Evolutionary conservation across 2,329 filamentous ascomycete species (phyloP), one percentile per base, ranked within the genome.

Genomic region (Domatiomyces catenatus): DNA sequence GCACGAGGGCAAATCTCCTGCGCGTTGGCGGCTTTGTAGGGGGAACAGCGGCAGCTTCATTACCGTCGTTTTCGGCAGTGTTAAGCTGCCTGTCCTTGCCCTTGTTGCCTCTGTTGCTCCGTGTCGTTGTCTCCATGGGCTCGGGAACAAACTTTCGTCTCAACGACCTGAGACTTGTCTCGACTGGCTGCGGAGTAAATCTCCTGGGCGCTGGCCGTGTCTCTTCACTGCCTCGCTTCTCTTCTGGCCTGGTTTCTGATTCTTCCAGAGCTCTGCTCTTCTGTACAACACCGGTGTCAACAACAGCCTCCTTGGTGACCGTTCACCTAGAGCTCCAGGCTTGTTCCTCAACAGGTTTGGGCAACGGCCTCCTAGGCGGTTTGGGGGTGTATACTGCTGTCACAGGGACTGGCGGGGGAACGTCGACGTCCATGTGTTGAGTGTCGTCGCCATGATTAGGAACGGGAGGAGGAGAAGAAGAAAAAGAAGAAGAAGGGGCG

Each of bases 91-190:
- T 52, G 26, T 57, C 53, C 50, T 50, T 55, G 42, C 58, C 50
- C 48, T 58, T 55, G 50, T 53, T 55, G 48, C 44, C 36, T 48
- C 42, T 36, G 44, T 15, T 28, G 48, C 32, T 39, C 44, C 18
- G 17, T 10, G n/a, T 26, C 28, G 76, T 81, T 7, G 83, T 87
- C 65, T 88, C 84, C 56, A 88, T 77, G 15, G 69, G 71, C 53
- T 73, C 67, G n/a, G 66, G 62, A 39, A 68, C 58, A 52, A 68
- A 67, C 53, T 64, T 66, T 47, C 64, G 61, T n/a, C 48, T 44
- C 2, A 42, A 49, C 24, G 39, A 55, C 26, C 51, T 50, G 18
- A 53, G 56, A 42, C 48, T 56, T 36, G 59, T 61, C 50, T 61
- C 59, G 12, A 61, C 50, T 18, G 59, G 63, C 26, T 63, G 56